A percentile compares a stretch with the other conserved stretches of the same genome.
These are phyloP conservation scores for Berkeleyomyces basicola DNA, from an alignment of 2,329 filamentous ascomycete genomes.

Conservation along the genomic window DNA sequence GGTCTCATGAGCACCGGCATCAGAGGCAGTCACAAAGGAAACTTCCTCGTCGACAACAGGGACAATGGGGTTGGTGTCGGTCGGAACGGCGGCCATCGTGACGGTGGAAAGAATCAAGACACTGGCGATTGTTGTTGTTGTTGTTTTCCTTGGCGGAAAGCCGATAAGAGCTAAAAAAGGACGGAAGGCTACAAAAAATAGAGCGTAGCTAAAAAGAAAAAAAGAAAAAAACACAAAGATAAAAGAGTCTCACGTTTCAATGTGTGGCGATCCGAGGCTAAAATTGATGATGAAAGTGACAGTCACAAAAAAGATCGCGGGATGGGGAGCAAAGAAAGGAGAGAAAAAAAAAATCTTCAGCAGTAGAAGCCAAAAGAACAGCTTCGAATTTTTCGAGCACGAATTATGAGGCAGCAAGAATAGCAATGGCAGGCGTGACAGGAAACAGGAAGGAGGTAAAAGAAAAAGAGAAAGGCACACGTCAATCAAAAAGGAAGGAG, in stretches of 20 bases:
- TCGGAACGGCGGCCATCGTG: slow-evolving; percentile 7
- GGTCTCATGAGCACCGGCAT: not conserved
- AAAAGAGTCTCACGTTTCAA: too few species aligned
- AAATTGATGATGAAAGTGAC: too few species aligned
- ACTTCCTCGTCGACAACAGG: not conserved
- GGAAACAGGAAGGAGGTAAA: not conserved
- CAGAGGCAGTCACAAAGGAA: not conserved
- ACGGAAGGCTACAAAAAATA: slow-evolving; percentile 2
- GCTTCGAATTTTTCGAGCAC: not conserved
- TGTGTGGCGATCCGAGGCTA: too few species aligned
- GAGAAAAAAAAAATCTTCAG: not conserved
- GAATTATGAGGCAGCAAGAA: not conserved
- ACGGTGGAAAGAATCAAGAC: not conserved
- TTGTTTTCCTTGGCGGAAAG: not conserved
- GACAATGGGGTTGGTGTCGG: not conserved
- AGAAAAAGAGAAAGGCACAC: not conserved
- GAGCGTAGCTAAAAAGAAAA: not conserved
- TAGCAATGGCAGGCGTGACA: not conserved
- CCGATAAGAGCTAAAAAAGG: not conserved
- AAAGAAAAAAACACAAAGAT: slow-evolving; percentile 1
- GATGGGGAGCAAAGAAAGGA: not conserved
- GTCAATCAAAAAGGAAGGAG: not conserved
- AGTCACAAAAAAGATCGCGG: not conserved
- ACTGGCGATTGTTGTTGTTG: slow-evolving; percentile 20
- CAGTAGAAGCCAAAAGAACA: not conserved